Evolutionary conservation across 495 filamentous ascomycete genomes (phyloP).

Genomic region (Neurospora sp.): DNA sequence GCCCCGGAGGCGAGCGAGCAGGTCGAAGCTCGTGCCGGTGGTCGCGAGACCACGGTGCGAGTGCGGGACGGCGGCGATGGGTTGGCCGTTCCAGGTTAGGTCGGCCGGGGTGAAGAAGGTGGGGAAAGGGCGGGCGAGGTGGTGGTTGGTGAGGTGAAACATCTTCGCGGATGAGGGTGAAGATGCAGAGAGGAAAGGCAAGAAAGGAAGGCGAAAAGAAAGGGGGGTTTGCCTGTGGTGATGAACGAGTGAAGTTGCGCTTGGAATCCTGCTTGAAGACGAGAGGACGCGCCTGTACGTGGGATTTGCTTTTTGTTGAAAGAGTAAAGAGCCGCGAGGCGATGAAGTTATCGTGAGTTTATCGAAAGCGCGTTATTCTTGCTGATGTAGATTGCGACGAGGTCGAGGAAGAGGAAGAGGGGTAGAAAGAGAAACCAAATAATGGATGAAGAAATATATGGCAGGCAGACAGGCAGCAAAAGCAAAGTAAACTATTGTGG

Average conservation of each 20-base stretch:
- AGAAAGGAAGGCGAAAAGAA: too few species aligned
- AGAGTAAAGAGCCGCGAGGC: background rate
- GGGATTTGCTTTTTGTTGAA: too few species aligned
- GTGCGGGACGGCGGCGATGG: too few species aligned
- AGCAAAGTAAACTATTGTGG: background rate
- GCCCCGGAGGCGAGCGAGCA: too few species aligned
- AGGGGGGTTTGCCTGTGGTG: too few species aligned
- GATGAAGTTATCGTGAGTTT: background rate
- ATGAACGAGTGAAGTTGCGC: too few species aligned
- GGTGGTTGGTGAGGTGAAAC: background rate
- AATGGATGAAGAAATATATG: background rate
- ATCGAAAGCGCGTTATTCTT: background rate
- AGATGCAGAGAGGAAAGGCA: accelerated
- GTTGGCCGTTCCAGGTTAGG: background rate
- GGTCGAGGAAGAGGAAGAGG: background rate
- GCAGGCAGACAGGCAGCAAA: background rate
- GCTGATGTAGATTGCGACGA: background rate
- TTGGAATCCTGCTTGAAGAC: too few species aligned
- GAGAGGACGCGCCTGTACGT: too few species aligned
- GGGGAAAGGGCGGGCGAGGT: background rate
- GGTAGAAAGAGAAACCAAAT: background rate
- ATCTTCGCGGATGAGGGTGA: background rate
- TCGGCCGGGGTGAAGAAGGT: background rate
- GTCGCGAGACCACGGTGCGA: too few species aligned
- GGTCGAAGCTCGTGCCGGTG: too few species aligned